Evolutionary conservation across 78 protist genomes (phyloP), one percentile per base, ranked within the genome.

Genomic region (Polysphondylium violaceum): DNA sequence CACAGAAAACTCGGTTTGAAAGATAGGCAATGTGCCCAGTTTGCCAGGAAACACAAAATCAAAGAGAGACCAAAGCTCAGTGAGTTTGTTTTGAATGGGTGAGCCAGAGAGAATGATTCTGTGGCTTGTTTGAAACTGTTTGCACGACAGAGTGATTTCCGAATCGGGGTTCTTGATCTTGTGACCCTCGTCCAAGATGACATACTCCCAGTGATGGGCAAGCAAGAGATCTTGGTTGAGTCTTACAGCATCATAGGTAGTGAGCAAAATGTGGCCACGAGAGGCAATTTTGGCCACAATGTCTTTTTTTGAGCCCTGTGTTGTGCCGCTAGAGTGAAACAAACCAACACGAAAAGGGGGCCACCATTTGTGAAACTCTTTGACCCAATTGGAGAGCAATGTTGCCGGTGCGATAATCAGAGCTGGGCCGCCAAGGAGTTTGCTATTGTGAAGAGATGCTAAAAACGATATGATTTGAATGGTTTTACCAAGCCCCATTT

Each of bases 121-220:
- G 60, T 97, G 99, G 0, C 85, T 69, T 9, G 98, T 97, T 53
- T 79, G 86, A 51, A 87, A 75, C 36, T 36, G 77, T 95, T 98
- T 98, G 86, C 72, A 44, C 0, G 96, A 96, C 9, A 92, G 27
- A 19, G 99, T 97, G 38, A 96, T 21, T 33, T 76, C 94, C 1
- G 99, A 97, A 58, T 96, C 96, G 0, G 99, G 99, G 58, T 99
- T 99, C n/a, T 98, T 76, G 36, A 99, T 96, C 79, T 86, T 83
- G 93, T 98, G 99, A 29, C 99, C 99, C 73, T 99, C 99, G 69
- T 99, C 99, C 53, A 98, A 94, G 0, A 98, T 53, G 3, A 97
- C 88, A 29, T 97, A 97, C 65, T 68, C 89, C 97, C 97, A 98
- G 21, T 33, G 71, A 33, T 36, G 25, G 2, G 21, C 41, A 25